Evolutionary conservation across 1,139 yeast genomes (phyloP).

Genomic region (Yamadazyma friedrichii): DNA sequence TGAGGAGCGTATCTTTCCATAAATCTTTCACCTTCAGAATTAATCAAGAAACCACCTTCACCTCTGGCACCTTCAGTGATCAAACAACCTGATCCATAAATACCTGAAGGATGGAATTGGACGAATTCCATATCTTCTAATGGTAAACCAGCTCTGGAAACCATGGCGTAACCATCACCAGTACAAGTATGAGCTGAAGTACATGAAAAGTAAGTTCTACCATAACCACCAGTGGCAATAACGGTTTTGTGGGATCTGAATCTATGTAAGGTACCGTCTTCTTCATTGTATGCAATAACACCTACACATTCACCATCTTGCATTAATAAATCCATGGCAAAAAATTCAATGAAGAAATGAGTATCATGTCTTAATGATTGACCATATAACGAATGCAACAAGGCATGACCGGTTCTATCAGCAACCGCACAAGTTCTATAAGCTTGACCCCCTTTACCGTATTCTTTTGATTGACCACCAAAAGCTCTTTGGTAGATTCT

Average conservation of each 20-base stretch:
- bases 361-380: slow-evolving; percentile 96
- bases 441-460: slow-evolving; percentile 98
- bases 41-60: slow-evolving; percentile 97
- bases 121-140: slow-evolving; percentile 96
- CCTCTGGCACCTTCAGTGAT: slow-evolving; percentile 99
- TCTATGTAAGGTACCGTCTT: slow-evolving; percentile 97
- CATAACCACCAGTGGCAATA: slow-evolving; percentile 98
- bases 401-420: slow-evolving; percentile 98
- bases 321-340: slow-evolving; percentile 92
- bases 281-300: slow-evolving; percentile 96
- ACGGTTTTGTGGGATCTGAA: slow-evolving; percentile 96
- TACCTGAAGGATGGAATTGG: slow-evolving; percentile 99
- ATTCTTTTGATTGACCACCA: slow-evolving; percentile 96
- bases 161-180: slow-evolving; percentile 99
- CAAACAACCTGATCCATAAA: slow-evolving; percentile 97
- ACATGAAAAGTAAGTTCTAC: slow-evolving; percentile 97
- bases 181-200: slow-evolving; percentile 99
- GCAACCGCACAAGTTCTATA: slow-evolving; percentile 99
- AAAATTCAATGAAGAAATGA: slow-evolving; percentile 96
- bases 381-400: slow-evolving; percentile 93
- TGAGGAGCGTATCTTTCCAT: slow-evolving; percentile 99
- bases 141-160: slow-evolving; percentile 96
- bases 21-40: slow-evolving; percentile 98
- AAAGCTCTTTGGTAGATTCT: slow-evolving; percentile 98
- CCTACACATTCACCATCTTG: slow-evolving; percentile 97